phyloP scores from a whole-genome alignment of 1,139 yeast species.

The Saccharomycopsis hybrid region DNA sequence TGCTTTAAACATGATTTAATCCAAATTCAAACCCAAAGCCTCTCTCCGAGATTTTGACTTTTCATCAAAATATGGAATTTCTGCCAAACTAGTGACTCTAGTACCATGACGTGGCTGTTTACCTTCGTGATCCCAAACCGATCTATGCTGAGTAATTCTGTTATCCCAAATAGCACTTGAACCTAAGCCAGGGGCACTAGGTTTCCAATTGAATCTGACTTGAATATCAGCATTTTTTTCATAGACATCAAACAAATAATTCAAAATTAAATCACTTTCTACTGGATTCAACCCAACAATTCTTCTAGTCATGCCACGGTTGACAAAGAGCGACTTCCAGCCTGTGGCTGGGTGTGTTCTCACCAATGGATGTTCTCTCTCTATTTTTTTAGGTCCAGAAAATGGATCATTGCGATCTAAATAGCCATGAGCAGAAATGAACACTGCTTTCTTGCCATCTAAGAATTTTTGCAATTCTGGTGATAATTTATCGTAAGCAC shows the following conservation, averaged over 20 bases:
- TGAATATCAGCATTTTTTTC: conserved; percentile 45
- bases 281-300: conserved; percentile 41
- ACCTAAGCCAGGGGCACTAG: conserved; percentile 42
- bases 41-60: conserved; percentile 49
- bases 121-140: conserved; percentile 47
- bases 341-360: conserved; percentile 53
- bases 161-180: conserved; percentile 57
- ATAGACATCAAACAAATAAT: conserved; percentile 29
- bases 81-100: conserved; percentile 54
- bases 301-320: conserved; percentile 37
- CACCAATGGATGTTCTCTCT: conserved; percentile 41
- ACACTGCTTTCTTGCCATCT: conserved; percentile 44
- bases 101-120: conserved; percentile 42
- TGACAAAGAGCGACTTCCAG: conserved; percentile 44
- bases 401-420: conserved; percentile 39
- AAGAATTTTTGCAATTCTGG: conserved; percentile 42
- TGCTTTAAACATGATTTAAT: too few relatives aligned
- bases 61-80: conserved; percentile 46
- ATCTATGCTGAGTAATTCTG: conserved; percentile 42
- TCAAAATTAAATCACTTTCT: conserved; percentile 26
- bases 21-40: conserved; percentile 29
- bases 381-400: conserved; percentile 36
- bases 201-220: conserved; percentile 50
- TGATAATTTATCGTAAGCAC: conserved; percentile 45
- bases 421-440: conserved; percentile 38